Conservation (phyloP, 345 rosid genomes). For the Cardiospermum halicacabum region DNA sequence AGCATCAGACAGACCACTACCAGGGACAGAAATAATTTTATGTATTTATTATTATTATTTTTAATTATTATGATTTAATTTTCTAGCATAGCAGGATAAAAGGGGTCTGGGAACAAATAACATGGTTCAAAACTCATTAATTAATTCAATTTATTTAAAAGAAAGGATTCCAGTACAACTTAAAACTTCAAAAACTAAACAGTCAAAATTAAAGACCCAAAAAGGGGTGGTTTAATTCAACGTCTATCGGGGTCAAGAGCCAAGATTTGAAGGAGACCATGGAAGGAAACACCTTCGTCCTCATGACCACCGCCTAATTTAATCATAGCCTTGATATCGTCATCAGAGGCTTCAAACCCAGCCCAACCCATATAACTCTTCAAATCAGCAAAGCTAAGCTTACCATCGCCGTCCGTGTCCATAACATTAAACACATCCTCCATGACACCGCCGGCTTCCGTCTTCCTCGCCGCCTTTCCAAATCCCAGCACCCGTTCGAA, state of each 20-base stretch:
- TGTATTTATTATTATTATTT: too few species aligned
- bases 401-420: conserved; percentile 88
- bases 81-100: too few species aligned
- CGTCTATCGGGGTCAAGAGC: conserved; percentile 20
- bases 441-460: conserved; percentile 21
- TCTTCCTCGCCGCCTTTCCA: neutral
- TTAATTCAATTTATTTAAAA: neutral
- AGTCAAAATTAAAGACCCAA: too few species aligned
- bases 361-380: conserved; percentile 65
- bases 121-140: too few species aligned
- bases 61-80: too few species aligned
- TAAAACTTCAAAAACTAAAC: too few species aligned
- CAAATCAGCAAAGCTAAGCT: conserved; percentile 53
- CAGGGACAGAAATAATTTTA: too few species aligned
- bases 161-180: too few species aligned
- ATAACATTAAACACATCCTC: conserved; percentile 65
- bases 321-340: conserved; percentile 70
- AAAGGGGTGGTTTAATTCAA: neutral
- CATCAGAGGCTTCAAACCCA: conserved; percentile 52
- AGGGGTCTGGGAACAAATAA: too few species aligned
- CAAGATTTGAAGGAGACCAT: conserved; percentile 54
- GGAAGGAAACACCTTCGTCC: conserved; percentile 43
- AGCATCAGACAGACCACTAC: too few species aligned
- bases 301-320: conserved; percentile 49
- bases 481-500: conserved; percentile 55